Percentiles rank a stretch among this genome's conserved stretches.
phyloP scores from a whole-genome alignment of 805 yeast genomes.

The Kregervanrija fluxuum region DNA sequence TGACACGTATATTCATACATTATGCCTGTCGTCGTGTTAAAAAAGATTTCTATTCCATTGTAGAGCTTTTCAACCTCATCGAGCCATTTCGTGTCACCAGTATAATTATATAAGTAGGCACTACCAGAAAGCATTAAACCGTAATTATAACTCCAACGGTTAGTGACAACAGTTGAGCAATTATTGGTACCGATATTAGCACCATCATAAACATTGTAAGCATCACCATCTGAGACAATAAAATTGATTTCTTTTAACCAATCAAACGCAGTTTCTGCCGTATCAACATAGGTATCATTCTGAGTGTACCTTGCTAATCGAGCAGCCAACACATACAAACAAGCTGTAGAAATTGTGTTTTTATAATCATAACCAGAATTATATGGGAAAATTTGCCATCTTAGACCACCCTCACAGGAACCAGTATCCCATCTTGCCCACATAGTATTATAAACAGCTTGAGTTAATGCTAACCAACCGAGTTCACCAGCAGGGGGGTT shows the following conservation, averaged over 20 bases:
- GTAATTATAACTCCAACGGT: constrained; percentile 65
- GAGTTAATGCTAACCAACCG: constrained; percentile 68
- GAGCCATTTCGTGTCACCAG: constrained; percentile 41
- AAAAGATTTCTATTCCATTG: constrained; percentile 37
- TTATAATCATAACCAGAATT: constrained; percentile 83
- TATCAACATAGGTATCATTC: constrained; percentile 64
- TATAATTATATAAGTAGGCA: constrained; percentile 61
- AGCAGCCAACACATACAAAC: constrained; percentile 74
- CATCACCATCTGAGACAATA: constrained; percentile 21
- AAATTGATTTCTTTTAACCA: constrained; percentile 40
- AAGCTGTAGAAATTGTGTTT: constrained; percentile 83
- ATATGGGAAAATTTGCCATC: constrained; percentile 92
- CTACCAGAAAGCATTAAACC: constrained; percentile 62
- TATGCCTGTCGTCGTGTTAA: constrained; percentile 33
- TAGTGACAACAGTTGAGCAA: constrained; percentile 42
- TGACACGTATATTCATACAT: constrained; percentile 63
- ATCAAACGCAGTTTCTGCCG: constrained; percentile 66
- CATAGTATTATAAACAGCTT: constrained; percentile 86
- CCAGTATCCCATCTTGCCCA: constrained; percentile 65
- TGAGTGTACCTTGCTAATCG: constrained; percentile 73
- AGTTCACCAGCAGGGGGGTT: constrained; percentile 46
- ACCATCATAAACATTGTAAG: constrained; percentile 47
- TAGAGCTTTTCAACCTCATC: constrained; percentile 31
- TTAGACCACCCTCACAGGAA: constrained; percentile 66
- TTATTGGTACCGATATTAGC: constrained; percentile 38